phyloP scores from a whole-genome alignment of 2,329 filamentous ascomycete species.

The Aureobasidium uvarum region DNA sequence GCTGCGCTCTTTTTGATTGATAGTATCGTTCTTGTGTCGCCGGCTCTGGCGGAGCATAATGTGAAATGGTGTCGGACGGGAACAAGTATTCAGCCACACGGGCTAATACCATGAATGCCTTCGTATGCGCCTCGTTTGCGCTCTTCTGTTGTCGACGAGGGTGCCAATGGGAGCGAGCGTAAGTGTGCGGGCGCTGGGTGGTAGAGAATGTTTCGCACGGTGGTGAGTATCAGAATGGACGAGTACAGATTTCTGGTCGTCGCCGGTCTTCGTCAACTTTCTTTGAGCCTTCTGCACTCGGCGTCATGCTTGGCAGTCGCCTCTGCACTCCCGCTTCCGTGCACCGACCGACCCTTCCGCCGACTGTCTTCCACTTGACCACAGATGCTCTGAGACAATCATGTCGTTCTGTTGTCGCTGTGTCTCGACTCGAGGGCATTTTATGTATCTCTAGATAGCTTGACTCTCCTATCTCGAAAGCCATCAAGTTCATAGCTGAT shows the following conservation, averaged over 20 bases:
- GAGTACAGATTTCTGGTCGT: slow-evolving; percentile 2
- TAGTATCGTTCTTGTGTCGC: slow-evolving; percentile 15
- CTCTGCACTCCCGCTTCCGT: slow-evolving; percentile 14
- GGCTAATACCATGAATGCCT: slow-evolving; percentile 50
- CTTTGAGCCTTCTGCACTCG: slow-evolving; percentile 21
- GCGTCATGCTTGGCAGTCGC: slow-evolving; percentile 25
- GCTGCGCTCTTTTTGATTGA: neutral
- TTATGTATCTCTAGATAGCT: neutral
- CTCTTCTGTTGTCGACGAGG: neutral
- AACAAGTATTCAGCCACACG: slow-evolving; percentile 50
- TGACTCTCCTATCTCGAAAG: neutral
- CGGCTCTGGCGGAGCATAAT: slow-evolving; percentile 28
- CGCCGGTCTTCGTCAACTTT: neutral
- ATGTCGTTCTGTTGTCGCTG: too few species aligned
- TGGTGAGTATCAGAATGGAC: neutral
- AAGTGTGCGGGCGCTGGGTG: neutral
- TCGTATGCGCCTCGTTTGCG: slow-evolving; percentile 27
- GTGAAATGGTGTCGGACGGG: slow-evolving; percentile 34
- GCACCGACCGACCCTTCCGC: slow-evolving; percentile 18
- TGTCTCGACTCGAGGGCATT: neutral
- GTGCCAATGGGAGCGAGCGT: neutral
- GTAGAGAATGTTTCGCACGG: neutral
- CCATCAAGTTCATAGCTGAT: neutral
- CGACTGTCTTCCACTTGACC: slow-evolving; percentile 1
- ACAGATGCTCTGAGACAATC: neutral